Conservation (phyloP, 768 basidiomycete species). For the Leucosporidium yakuticum region DNA sequence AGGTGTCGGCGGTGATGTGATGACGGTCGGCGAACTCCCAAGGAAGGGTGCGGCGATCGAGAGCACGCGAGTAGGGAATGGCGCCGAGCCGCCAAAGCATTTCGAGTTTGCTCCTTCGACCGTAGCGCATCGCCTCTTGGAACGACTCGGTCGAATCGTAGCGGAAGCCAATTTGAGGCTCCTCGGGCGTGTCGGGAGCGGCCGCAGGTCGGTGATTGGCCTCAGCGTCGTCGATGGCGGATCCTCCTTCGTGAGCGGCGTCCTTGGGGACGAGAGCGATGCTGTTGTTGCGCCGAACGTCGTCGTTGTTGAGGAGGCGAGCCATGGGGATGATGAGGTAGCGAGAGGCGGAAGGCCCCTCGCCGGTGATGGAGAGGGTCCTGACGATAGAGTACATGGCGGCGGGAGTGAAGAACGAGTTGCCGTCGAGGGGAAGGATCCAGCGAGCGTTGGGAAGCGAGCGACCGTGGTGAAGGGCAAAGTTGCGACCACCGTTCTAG, state of each 20-base stretch:
- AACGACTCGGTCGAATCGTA: constrained; percentile 38
- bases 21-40: constrained; percentile 40
- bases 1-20: constrained; percentile 35
- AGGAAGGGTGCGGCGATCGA: constrained; percentile 36
- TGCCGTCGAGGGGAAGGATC: constrained; percentile 41
- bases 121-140: constrained; percentile 41
- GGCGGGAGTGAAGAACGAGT: constrained; percentile 41
- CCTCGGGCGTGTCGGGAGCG: constrained; percentile 38
- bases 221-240: constrained; percentile 29
- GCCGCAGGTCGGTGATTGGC: constrained; percentile 9
- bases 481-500: constrained; percentile 41
- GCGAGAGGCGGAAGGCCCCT: constrained; percentile 26
- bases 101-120: constrained; percentile 40
- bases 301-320: constrained; percentile 38
- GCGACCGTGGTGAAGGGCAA: constrained; percentile 38
- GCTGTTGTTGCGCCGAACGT: constrained; percentile 32
- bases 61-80: constrained; percentile 38
- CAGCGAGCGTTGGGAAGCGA: constrained; percentile 36
- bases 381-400: constrained; percentile 37
- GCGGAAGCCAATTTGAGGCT: constrained; percentile 42
- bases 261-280: constrained; percentile 27
- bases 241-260: constrained; percentile 4
- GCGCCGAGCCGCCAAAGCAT: constrained; percentile 41
- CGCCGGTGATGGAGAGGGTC: constrained; percentile 34
- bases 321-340: constrained; percentile 40